These are phyloP conservation scores for Onygena corvina DNA, from an alignment of 2,329 filamentous ascomycete genomes.

Conservation along the genomic window DNA sequence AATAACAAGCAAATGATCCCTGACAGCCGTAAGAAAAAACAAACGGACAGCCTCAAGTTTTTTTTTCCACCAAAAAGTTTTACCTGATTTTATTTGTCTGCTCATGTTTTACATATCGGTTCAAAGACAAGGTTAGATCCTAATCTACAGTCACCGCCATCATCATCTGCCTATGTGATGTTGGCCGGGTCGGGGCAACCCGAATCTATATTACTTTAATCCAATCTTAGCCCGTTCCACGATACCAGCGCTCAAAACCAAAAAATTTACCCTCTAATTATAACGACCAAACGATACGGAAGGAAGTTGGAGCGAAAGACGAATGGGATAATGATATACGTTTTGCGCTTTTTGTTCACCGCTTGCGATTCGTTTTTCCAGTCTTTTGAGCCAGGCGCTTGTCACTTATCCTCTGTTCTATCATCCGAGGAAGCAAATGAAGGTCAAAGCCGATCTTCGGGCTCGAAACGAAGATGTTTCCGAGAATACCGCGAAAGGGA, in stretches of 20 bases:
- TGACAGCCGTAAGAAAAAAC: slow-evolving; percentile 1
- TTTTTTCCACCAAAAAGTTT: slow-evolving; percentile 3
- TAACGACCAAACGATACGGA: neutral
- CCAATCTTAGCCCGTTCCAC: neutral
- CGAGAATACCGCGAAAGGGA: neutral
- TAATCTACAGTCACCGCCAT: neutral
- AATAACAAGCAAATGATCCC: slow-evolving; percentile 3
- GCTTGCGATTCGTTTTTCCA: neutral
- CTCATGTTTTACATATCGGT: slow-evolving; percentile 11
- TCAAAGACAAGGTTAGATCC: slow-evolving; percentile 6
- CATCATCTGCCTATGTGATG: neutral
- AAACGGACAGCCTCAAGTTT: neutral
- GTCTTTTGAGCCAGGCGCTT: slow-evolving; percentile 1
- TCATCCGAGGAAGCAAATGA: neutral
- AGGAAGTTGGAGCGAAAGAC: neutral
- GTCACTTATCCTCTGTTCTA: neutral
- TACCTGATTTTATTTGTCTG: neutral
- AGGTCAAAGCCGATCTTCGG: neutral
- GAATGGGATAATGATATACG: neutral
- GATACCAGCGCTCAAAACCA: neutral
- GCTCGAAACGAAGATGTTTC: neutral
- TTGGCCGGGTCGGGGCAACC: neutral
- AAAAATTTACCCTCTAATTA: neutral
- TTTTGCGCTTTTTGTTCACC: neutral
- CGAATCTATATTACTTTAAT: no score